phyloP scores from a whole-genome alignment of 2,329 filamentous ascomycete species.

The Lomentospora prolificans region DNA sequence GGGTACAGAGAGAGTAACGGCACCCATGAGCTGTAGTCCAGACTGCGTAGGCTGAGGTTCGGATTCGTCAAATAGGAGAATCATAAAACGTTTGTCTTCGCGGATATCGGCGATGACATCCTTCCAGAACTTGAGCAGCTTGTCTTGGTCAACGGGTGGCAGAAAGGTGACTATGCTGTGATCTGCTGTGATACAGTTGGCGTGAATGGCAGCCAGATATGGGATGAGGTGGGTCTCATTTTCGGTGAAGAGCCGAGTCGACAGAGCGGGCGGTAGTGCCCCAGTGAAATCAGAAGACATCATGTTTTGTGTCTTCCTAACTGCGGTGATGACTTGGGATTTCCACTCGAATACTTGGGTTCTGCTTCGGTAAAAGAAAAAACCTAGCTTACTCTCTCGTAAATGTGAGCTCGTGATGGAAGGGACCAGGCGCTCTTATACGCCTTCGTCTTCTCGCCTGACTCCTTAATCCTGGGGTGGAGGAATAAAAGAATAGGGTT shows the following conservation, averaged over 20 bases:
- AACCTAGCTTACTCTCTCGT: too few species aligned
- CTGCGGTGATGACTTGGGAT: background rate
- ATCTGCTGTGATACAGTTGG: slow-evolving; percentile 48
- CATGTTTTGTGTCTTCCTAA: background rate
- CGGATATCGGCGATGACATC: slow-evolving; percentile 37
- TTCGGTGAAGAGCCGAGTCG: slow-evolving; percentile 6
- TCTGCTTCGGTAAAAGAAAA: too few species aligned
- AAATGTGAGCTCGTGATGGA: too few species aligned
- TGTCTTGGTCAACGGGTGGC: slow-evolving; percentile 46
- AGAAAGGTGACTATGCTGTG: slow-evolving; percentile 48
- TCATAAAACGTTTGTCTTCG: slow-evolving; percentile 37
- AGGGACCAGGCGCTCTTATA: too few species aligned
- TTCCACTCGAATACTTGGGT: background rate
- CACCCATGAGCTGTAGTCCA: slow-evolving; percentile 40
- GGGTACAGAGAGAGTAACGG: slow-evolving; percentile 44
- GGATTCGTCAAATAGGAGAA: slow-evolving; percentile 36
- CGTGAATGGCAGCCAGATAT: slow-evolving; percentile 48
- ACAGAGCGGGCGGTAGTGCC: background rate
- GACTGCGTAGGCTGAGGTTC: slow-evolving; percentile 11
- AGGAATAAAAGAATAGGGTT: background rate
- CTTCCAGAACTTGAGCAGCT: slow-evolving; percentile 49
- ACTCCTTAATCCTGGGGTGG: background rate
- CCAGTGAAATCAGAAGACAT: background rate
- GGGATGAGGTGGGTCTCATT: slow-evolving; percentile 34
- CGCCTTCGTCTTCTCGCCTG: background rate